phyloP scores from a whole-genome alignment of 108 stramenopile species.

The Mediolabrus comicus region DNA sequence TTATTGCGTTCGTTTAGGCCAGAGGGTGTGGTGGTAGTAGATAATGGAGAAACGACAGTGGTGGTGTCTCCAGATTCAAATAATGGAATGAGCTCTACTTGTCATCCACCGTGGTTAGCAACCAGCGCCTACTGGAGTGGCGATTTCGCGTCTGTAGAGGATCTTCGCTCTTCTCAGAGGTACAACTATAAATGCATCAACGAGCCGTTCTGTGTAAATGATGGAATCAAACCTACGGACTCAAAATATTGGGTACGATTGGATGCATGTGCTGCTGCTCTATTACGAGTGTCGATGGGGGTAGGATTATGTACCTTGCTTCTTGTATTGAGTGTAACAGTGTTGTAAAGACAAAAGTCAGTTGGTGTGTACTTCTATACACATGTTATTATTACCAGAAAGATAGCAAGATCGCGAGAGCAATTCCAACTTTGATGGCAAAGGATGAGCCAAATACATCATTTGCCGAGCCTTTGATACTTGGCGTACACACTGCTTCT shows the following conservation, averaged over 20 bases:
- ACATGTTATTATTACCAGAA: no score
- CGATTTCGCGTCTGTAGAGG: background rate
- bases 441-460: background rate
- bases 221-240: background rate
- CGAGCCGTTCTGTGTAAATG: background rate
- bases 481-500: slow-evolving; percentile 38
- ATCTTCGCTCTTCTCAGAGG: background rate
- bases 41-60: background rate
- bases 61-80: background rate
- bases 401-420: no score
- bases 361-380: no score
- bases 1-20: background rate
- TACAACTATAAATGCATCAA: background rate
- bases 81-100: background rate
- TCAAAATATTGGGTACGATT: background rate
- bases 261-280: background rate
- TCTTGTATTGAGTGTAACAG: no score
- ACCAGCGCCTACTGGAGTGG: background rate
- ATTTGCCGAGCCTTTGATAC: slow-evolving; percentile 27
- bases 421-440: background rate
- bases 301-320: background rate
- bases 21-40: background rate
- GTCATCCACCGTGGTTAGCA: background rate
- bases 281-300: background rate
- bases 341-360: no score